Evolutionary conservation across 164 flowering plant genomes (phyloP).

Genomic region (Cinnamomum chago): DNA sequence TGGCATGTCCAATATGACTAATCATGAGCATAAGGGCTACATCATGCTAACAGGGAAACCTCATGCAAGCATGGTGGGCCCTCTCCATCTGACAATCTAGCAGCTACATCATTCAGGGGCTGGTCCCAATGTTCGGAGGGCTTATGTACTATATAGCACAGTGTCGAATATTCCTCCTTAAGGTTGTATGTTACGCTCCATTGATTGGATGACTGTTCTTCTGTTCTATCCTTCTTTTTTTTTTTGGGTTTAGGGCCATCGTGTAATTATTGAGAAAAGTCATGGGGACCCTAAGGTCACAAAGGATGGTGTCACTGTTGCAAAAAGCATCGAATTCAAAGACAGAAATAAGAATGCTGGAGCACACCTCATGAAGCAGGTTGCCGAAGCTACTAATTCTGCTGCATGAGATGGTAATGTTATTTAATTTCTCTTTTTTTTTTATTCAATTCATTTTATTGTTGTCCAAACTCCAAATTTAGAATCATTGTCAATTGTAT

Average conservation of each 20-base stretch:
- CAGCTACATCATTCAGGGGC: too few relatives aligned
- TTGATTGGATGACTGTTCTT: not conserved
- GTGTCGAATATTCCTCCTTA: not conserved
- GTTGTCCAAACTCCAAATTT: not conserved
- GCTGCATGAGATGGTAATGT: slow-evolving; percentile 83
- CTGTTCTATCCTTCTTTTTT: not conserved
- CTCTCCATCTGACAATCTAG: too few relatives aligned
- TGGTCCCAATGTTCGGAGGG: not conserved
- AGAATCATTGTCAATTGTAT: not conserved
- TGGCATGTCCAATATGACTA: too few relatives aligned
- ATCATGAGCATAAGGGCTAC: too few relatives aligned
- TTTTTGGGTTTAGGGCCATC: slow-evolving; percentile 54
- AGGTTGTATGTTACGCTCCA: not conserved
- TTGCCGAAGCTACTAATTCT: slow-evolving; percentile 77
- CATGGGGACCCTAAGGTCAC: slow-evolving; percentile 66
- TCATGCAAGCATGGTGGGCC: not conserved
- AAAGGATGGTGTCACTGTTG: slow-evolving; percentile 94
- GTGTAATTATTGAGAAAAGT: slow-evolving; percentile 71
- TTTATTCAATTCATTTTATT: not conserved
- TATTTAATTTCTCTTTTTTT: not conserved
- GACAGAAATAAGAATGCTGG: slow-evolving; percentile 79
- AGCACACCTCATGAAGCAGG: slow-evolving; percentile 89
- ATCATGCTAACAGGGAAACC: too few relatives aligned
- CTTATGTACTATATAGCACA: not conserved
- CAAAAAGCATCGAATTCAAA: slow-evolving; percentile 72